phyloP scores from a whole-genome alignment of 129 eudicot species.

The Flaveria bidentis region DNA sequence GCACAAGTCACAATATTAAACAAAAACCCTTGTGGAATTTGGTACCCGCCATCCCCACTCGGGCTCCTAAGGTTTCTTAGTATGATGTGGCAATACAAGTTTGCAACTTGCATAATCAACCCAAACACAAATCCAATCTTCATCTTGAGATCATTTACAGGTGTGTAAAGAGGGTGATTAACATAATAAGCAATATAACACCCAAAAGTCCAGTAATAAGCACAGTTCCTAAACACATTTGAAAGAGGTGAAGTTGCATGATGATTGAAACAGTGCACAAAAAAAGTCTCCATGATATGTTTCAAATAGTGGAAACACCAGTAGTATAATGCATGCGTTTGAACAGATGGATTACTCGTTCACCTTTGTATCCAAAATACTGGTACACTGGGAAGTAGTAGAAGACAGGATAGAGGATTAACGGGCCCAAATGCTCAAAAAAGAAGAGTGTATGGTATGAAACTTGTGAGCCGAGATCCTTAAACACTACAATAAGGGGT shows the following conservation, averaged over 20 bases:
- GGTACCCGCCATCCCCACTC: conserved; percentile 74
- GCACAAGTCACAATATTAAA: conserved; percentile 96
- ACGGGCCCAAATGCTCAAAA: conserved; percentile 86
- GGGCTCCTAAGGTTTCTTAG: conserved; percentile 73
- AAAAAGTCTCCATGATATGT: conserved; percentile 89
- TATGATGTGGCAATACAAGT: conserved; percentile 90
- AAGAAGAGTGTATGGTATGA: conserved; percentile 89
- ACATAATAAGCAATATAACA: conserved; percentile 86
- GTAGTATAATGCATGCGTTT: too few relatives aligned
- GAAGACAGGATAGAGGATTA: conserved; percentile 79
- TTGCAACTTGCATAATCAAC: conserved; percentile 73
- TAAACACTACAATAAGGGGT: conserved; percentile 47
- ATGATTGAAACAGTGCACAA: conserved; percentile 95
- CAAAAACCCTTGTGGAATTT: conserved; percentile 87
- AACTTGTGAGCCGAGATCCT: conserved; percentile 96
- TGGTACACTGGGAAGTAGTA: conserved; percentile 80
- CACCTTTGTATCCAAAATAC: conserved; percentile 69
- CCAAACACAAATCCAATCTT: conserved; percentile 88
- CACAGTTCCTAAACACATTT: conserved; percentile 93
- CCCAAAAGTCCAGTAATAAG: conserved; percentile 95
- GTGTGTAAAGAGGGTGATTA: conserved; percentile 88
- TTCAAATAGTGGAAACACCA: too few relatives aligned
- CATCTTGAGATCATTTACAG: conserved; percentile 86
- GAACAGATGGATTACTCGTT: too few relatives aligned
- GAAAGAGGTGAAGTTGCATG: conserved; percentile 97